Base-by-base conservation (phyloP, 179 eudicot species). In the Spinacia oleracea region DNA sequence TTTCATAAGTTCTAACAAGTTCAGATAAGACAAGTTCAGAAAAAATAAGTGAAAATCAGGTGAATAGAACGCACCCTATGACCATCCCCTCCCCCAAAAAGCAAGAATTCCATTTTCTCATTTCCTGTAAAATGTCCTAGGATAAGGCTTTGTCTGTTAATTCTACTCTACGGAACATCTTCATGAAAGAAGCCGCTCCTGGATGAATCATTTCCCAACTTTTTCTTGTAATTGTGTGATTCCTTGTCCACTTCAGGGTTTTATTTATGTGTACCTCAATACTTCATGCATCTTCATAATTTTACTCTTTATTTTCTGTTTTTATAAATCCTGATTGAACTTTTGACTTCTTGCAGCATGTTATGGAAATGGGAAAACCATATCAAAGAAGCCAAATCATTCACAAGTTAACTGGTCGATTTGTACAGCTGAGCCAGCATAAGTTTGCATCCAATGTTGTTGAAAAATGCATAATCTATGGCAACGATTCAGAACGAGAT, bases 391-490 rank as follows among this genome's bases (percentile, higher is more conserved):
- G 84, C 78, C 80, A 78, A 73, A 83, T 87, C 6, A 87, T 87
- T 60, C 58, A 35, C 45, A 83, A 81, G 56, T 74, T 87, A 55
- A 45, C 81, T 21, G 89, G 88, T 27, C 74, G 74, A 74, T 81
- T 87, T 45, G 78, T 69, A 43, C 84, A 83, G 81, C 79, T 87
- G 85, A 87, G 88, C 74, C 89, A 83, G 80, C 89, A 85, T 42
- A 87, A 87, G 63, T 87, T 59, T 70, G 89, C 88, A 32, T 87
- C 89, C 53, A 85, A 87, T 81, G 89, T 87, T 11, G 83, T 87
- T n/a, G 88, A 87, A 81, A 87, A 87, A 77, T 87, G 89, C 67
- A 74, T 87, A 74, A 76, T 80, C 48, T 74, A 78, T 62, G 83
- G 89, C 1, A 78, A 66, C 68, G 75, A 77, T 43, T 62, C 63